Percentiles rank a stretch among this genome's conserved stretches.
These are phyloP conservation scores for Curvularia hawaiiensis DNA, from an alignment of 2,329 filamentous ascomycete genomes.

Conservation along the genomic window DNA sequence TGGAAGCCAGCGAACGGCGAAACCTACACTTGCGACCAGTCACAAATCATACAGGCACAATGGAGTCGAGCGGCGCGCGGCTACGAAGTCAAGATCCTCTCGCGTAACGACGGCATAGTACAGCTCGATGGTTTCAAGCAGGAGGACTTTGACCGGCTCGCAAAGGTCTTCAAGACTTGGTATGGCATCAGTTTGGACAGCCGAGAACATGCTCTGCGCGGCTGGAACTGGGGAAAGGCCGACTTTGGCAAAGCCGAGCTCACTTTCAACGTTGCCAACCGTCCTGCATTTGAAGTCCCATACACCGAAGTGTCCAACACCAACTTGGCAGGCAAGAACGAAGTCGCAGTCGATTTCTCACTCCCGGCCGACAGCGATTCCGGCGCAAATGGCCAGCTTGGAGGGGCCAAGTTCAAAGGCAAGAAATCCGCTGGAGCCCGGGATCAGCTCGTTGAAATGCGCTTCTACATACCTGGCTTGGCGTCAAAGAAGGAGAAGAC, in stretches of 20 bases:
- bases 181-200: conserved; percentile 92
- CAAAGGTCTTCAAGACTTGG: conserved; percentile 97
- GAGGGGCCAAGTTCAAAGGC: conserved; percentile 75
- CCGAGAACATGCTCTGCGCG: conserved; percentile 91
- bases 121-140: conserved; percentile 95
- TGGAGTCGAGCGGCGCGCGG: conserved; percentile 95
- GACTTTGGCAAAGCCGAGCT: conserved; percentile 96
- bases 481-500: conserved; percentile 71
- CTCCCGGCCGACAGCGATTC: conserved; percentile 74
- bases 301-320: conserved; percentile 98
- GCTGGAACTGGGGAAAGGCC: conserved; percentile 99
- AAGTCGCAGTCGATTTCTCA: conserved; percentile 94
- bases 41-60: conserved; percentile 83
- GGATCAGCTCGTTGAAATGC: conserved; percentile 97
- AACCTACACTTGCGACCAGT: conserved; percentile 89
- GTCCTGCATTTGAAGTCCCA: conserved; percentile 93
- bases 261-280: conserved; percentile 94
- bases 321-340: conserved; percentile 95
- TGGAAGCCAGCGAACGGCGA: conserved; percentile 92
- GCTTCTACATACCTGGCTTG: conserved; percentile 95
- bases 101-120: conserved; percentile 81
- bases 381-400: conserved; percentile 73
- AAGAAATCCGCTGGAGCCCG: conserved; percentile 87
- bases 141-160: conserved; percentile 90
- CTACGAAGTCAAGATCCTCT: conserved; percentile 90